Percentiles rank a stretch among this genome's conserved stretches.
These are phyloP conservation scores for Gyromitra esculenta DNA, from an alignment of 2,329 filamentous ascomycete species.

Conservation along the genomic window DNA sequence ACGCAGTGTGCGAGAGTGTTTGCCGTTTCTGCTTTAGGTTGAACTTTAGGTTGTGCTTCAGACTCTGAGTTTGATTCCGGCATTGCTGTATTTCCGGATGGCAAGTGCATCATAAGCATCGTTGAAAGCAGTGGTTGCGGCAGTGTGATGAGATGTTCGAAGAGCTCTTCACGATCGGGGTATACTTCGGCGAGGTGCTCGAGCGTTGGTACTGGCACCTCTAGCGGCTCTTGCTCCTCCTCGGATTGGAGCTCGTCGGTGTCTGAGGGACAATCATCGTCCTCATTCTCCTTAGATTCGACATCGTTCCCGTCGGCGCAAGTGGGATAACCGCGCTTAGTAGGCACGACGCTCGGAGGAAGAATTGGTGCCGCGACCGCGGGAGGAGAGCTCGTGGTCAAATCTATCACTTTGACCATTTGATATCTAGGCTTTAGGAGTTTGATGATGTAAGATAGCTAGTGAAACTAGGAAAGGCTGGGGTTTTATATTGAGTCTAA, in stretches of 20 bases:
- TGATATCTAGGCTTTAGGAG: neutral
- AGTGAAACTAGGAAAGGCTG: neutral
- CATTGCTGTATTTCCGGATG: neutral
- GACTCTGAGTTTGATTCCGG: neutral
- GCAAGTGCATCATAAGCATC: conserved; percentile 26
- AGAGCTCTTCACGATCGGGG: conserved; percentile 22
- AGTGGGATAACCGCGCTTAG: neutral
- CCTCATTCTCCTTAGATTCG: conserved; percentile 8
- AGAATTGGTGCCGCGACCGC: neutral
- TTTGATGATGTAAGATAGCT: neutral
- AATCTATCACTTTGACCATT: conserved; percentile 29
- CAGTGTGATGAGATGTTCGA: conserved; percentile 16
- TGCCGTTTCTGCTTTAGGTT: conserved; percentile 1
- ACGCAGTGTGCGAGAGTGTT: conserved; percentile 30
- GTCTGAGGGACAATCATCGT: neutral
- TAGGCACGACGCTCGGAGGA: neutral
- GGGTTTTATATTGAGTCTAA: neutral
- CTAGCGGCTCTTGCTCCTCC: conserved; percentile 19
- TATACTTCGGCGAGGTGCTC: conserved; percentile 10
- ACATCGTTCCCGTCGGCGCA: too few relatives aligned
- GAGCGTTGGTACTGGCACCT: conserved; percentile 23
- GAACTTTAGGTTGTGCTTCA: neutral
- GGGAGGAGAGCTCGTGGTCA: conserved; percentile 20
- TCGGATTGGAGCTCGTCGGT: neutral
- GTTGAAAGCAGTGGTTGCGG: conserved; percentile 20